Percentiles rank a stretch among this genome's conserved stretches.
Evolutionary conservation across 148 eudicot species (phyloP).

Genomic region (Mesembryanthemum crystallinum): DNA sequence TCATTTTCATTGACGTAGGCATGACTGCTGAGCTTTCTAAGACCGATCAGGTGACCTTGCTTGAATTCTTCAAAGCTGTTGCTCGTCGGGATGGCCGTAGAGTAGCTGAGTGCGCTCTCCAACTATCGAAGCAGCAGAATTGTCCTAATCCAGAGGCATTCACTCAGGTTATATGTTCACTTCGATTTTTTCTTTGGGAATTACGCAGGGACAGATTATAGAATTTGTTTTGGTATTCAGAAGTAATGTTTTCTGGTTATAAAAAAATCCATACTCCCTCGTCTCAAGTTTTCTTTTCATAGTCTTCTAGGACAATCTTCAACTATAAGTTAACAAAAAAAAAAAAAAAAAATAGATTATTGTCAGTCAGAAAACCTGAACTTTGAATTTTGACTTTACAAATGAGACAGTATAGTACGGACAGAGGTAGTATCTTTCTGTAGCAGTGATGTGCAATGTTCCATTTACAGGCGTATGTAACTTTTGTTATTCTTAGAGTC

Average conservation of each 20-base stretch:
- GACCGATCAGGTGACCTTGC: constrained; percentile 60
- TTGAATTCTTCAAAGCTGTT: constrained; percentile 91
- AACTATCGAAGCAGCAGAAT: constrained; percentile 76
- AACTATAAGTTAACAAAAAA: too few species aligned
- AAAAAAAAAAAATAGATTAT: too few species aligned
- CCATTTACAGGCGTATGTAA: background rate
- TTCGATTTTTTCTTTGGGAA: background rate
- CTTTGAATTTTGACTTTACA: too few species aligned
- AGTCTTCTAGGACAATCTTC: too few species aligned
- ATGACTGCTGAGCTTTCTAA: constrained; percentile 97
- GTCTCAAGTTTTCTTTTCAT: too few species aligned
- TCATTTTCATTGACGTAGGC: constrained; percentile 89
- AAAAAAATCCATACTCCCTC: too few species aligned
- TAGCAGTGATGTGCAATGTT: background rate
- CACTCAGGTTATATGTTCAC: constrained; percentile 47
- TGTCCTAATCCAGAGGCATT: constrained; percentile 92
- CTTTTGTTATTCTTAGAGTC: background rate
- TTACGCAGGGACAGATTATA: background rate
- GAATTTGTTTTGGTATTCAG: background rate
- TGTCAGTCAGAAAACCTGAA: too few species aligned
- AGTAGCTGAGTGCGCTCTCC: constrained; percentile 85
- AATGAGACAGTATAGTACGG: too few species aligned
- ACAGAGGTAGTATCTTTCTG: background rate
- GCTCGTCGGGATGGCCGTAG: constrained; percentile 87
- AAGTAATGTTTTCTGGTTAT: background rate